Evolutionary conservation across 2,329 filamentous ascomycete species (phyloP), one percentile per base, ranked within the genome.

Genomic region (Monosporascus sp.): DNA sequence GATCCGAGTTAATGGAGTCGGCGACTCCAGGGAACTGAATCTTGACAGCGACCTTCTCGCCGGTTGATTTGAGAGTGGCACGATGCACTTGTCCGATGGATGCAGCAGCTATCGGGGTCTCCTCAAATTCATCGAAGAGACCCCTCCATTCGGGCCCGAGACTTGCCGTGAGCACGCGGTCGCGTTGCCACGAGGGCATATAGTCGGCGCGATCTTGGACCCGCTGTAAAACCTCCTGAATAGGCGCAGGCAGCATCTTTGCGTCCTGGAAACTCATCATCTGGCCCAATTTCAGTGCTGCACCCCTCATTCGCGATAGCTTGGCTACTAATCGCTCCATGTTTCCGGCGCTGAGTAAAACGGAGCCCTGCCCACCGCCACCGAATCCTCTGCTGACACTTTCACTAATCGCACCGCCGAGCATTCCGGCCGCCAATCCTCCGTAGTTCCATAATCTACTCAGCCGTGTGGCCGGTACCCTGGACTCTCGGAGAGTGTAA

Each of bases 191-290:
- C 2, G 90, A 82, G 0, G 94, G 94, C 94, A 99, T 99, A 70
- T 97, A 99, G 70, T 99, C 93, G 39, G 94, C 94, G 53, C 90
- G 87, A 69, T 99, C 94, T 68, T 99, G 94, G 0, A 99, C 94
- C 6, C 95, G 86, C 67, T 96, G 91, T 14, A 99, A 76, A 2
- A 99, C 90, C 64, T 93, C 83, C 60, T 95, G 90, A 49, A 99
- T 91, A 1, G 89, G 83, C 1, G 82, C 83, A 0, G 94, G 94
- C 9, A 99, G 81, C 85, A 97, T 91, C 71, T 96, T 97, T 38
- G 90, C 85, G 72, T 99, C 94, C 76, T 99, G 94, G 66, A 99
- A 94, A 69, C 91, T 97, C 78, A 99, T 88, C 88, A 97, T 94
- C 74, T 99, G 94, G 1, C 94, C 95, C 25, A 99, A 74, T 74